A percentile compares a stretch with the other conserved stretches of the same genome.
Evolutionary conservation across 164 flowering plant genomes (phyloP).

Genomic region (Macadamia tetraphylla): DNA sequence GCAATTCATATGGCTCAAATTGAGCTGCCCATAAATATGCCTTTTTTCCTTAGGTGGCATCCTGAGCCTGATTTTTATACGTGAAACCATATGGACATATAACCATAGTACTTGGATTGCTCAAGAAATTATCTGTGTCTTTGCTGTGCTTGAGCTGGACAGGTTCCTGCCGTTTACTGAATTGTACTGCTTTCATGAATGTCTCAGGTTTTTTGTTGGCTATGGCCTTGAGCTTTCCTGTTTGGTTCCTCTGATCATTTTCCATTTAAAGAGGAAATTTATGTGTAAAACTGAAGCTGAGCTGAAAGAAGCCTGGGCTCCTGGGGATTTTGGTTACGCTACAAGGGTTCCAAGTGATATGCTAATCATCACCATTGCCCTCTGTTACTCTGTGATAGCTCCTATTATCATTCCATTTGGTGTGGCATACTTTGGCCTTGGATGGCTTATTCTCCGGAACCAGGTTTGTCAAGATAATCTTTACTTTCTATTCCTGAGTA

Average conservation of each 20-base stretch:
- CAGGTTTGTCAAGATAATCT: constrained; percentile 41
- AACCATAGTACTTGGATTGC: too few relatives aligned
- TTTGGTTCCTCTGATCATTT: constrained; percentile 73
- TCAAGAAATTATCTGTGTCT: too few relatives aligned
- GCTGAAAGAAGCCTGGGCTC: constrained; percentile 81
- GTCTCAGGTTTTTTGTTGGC: constrained; percentile 85
- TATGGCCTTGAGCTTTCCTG: constrained; percentile 92
- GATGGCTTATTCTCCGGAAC: constrained; percentile 88
- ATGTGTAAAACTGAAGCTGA: constrained; percentile 90
- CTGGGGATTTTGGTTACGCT: constrained; percentile 65
- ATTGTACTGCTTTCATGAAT: not conserved
- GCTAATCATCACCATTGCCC: constrained; percentile 66
- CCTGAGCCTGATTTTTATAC: too few relatives aligned
- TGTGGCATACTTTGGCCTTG: constrained; percentile 71
- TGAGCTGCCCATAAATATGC: too few relatives aligned
- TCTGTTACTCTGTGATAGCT: constrained; percentile 89
- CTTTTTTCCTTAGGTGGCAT: too few relatives aligned
- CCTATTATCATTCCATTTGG: constrained; percentile 88
- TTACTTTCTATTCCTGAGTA: not conserved
- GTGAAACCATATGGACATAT: too few relatives aligned
- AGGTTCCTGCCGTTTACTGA: too few relatives aligned
- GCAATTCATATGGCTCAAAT: too few relatives aligned
- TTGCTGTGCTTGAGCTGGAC: too few relatives aligned
- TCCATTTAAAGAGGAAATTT: constrained; percentile 73
- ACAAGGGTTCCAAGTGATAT: constrained; percentile 79